Base-by-base conservation (phyloP, 768 basidiomycete genomes). In the Rhizopogon roseolus region DNA sequence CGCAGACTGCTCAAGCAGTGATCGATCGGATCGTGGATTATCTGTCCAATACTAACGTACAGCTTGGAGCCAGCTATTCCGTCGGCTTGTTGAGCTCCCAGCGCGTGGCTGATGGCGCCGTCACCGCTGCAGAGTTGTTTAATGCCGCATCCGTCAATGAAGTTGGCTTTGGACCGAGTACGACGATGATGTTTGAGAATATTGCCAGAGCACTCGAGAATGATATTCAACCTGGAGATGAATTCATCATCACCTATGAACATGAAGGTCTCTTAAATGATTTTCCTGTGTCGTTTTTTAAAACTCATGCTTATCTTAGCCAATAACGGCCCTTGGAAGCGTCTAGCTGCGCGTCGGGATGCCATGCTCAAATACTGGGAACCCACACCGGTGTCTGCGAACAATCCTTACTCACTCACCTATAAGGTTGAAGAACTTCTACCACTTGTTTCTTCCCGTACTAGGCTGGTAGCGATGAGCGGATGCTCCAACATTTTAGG, bases 401-500 rank as follows among this genome's bases (percentile, higher is more conserved):
- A 77, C 50, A 91, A 90, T 58, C 82, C 88, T 1, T 91, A 86
- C 62, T 84, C 86, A 3, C 68, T 90, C 34, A 64, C 65, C 4
- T 74, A 84, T 42, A 75, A 78, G 37, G 62, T 81, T 22, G 75
- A 77, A 29, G 79, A 82, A 10, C 76, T 90, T 1, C 66, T 86
- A 10, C 79, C 83, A 1, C 76, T 91, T 9, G 76, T 90, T 60
- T 76, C 83, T 0, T 53, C 74, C 19, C 82, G 78, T 59, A 91
- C 89, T 27, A 84, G 88, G 2, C 73, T 92, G 50, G 76, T 90
- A 42, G 86, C 90, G 0, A 82, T 90, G 65, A 79, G 84, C 1
- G 89, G 81, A 4, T 87, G 83, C 57, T 90, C 87, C 3, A 91
- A 91, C 62, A 77, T 91, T 51, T 76, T 90, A 19, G 89, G 90